These are phyloP conservation scores for Dictyostelium brefeldianum DNA, from an alignment of 78 protist genomes.

Conservation along the genomic window DNA sequence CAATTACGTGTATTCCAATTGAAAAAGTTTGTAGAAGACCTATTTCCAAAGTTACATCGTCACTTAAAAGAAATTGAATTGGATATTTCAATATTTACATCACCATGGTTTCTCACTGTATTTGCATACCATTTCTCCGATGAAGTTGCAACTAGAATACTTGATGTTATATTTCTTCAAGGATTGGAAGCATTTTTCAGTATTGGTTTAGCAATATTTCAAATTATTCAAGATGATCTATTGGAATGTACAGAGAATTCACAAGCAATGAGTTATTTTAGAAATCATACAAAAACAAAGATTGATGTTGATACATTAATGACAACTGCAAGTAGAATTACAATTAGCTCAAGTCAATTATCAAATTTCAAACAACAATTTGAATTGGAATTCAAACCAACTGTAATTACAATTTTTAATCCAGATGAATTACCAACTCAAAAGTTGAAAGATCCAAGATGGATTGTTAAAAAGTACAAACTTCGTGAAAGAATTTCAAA, in stretches of 20 bases:
- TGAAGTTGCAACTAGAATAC: conserved; percentile 44
- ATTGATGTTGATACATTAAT: conserved; percentile 42
- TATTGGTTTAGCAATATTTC: conserved; percentile 71
- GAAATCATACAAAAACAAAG: conserved; percentile 44
- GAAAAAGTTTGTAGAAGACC: conserved; percentile 43
- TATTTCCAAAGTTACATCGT: conserved; percentile 56
- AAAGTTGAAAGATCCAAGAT: conserved; percentile 60
- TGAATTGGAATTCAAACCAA: conserved; percentile 37
- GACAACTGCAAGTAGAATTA: conserved; percentile 60
- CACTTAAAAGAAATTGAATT: conserved; percentile 63
- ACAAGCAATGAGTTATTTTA: conserved; percentile 56
- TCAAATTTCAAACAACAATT: conserved; percentile 31
- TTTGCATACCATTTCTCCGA: conserved; percentile 76
- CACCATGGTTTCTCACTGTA: conserved; percentile 80
- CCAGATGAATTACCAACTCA: conserved; percentile 49
- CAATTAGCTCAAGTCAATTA: conserved; percentile 28
- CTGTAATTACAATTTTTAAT: conserved; percentile 40
- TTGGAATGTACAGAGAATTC: conserved; percentile 42
- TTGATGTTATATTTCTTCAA: conserved; percentile 60
- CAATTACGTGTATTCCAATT: conserved; percentile 61
- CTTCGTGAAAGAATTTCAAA: conserved; percentile 37
- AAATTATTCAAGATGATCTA: conserved; percentile 44
- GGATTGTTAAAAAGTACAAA: conserved; percentile 76
- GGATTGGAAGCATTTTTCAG: conserved; percentile 68
- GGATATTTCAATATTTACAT: conserved; percentile 60